Evolutionary conservation across 2,329 filamentous ascomycete species (phyloP).

Genomic region (Coniochaeta pulveracea): DNA sequence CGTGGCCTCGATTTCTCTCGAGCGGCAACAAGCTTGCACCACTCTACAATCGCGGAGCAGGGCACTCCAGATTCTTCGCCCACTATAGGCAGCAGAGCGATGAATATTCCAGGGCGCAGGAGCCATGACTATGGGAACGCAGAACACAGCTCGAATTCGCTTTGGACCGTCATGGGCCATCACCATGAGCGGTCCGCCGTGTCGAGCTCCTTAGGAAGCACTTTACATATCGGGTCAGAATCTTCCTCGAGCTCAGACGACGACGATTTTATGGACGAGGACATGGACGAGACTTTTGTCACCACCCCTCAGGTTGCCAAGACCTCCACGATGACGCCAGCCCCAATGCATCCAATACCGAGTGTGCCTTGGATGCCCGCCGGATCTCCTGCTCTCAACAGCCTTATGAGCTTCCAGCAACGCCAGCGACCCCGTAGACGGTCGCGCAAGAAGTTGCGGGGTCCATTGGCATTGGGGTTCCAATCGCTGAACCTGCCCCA

Average conservation of each 20-base stretch:
- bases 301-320: conserved; percentile 72
- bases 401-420: conserved; percentile 74
- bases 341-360: conserved; percentile 35
- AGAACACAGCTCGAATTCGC: conserved; percentile 57
- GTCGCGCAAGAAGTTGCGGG: conserved; percentile 39
- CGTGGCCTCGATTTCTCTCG: conserved; percentile 87
- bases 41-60: conserved; percentile 83
- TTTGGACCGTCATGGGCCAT: conserved; percentile 61
- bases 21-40: conserved; percentile 87
- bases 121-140: conserved; percentile 34
- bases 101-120: conserved; percentile 48
- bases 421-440: conserved; percentile 61
- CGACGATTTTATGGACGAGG: conserved; percentile 60
- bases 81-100: conserved; percentile 57
- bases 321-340: conserved; percentile 31
- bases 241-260: conserved; percentile 65
- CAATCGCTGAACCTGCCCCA: conserved; percentile 16
- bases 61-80: conserved; percentile 87
- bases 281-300: conserved; percentile 72
- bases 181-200: conserved; percentile 59
- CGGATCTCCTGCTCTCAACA: conserved; percentile 61
- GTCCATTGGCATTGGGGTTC: conserved; percentile 38
- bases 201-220: conserved; percentile 72
- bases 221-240: conserved; percentile 62
- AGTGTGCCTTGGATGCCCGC: conserved; percentile 52